Evolutionary conservation across 495 filamentous ascomycete genomes (phyloP).

Genomic region (Achaetomiella virescens): DNA sequence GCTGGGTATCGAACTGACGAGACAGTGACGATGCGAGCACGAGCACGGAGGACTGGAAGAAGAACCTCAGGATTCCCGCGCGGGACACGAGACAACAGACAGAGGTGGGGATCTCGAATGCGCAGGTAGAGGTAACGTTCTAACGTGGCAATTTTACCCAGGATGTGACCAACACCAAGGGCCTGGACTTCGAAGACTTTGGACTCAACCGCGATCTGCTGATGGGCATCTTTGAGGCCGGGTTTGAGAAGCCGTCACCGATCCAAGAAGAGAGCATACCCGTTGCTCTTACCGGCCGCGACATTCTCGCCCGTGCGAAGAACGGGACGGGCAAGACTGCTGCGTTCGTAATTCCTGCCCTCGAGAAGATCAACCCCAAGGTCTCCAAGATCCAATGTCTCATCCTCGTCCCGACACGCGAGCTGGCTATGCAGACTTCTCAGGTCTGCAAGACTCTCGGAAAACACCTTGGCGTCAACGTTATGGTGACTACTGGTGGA

Average conservation of each 20-base stretch:
- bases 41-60: constrained; percentile 68
- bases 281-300: constrained; percentile 87
- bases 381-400: constrained; percentile 90
- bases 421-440: constrained; percentile 96
- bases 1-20: constrained; percentile 20
- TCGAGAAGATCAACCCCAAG: constrained; percentile 94
- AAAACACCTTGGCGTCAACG: constrained; percentile 93
- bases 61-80: constrained; percentile 65
- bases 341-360: constrained; percentile 91
- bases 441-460: constrained; percentile 98
- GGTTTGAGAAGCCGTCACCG: constrained; percentile 96
- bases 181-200: constrained; percentile 95
- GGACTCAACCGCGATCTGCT: constrained; percentile 87
- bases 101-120: constrained; percentile 56
- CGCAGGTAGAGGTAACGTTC: not conserved
- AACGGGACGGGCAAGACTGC: constrained; percentile 98
- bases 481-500: constrained; percentile 98
- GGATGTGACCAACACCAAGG: constrained; percentile 97
- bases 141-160: constrained; percentile 27
- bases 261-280: constrained; percentile 99
- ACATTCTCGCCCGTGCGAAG: constrained; percentile 94
- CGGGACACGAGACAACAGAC: constrained; percentile 90
- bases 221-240: constrained; percentile 99
- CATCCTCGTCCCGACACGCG: constrained; percentile 92
- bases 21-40: constrained; percentile 46